These are phyloP conservation scores for Polytolypa hystricis DNA, from an alignment of 2,329 filamentous ascomycete species.

Conservation along the genomic window DNA sequence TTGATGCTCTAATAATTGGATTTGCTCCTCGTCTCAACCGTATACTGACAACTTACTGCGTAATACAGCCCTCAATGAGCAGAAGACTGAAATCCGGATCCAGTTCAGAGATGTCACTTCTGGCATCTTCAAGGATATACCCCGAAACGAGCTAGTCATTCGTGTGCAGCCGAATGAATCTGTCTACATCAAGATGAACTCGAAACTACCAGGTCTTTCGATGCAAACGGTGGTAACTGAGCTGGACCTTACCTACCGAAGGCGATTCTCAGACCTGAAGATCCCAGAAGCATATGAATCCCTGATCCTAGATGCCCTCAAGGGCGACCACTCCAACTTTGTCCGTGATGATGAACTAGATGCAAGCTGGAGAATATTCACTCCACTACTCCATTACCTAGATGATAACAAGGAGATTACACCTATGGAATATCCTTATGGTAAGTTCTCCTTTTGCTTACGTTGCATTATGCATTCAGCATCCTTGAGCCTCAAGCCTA, in stretches of 20 bases:
- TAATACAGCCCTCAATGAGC: slow-evolving; percentile 75
- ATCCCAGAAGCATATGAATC: slow-evolving; percentile 99
- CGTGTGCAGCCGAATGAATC: slow-evolving; percentile 99
- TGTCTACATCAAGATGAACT: slow-evolving; percentile 99
- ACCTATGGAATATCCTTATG: slow-evolving; percentile 98
- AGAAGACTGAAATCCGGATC: slow-evolving; percentile 98
- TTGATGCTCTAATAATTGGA: too few species aligned
- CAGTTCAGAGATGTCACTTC: slow-evolving; percentile 99
- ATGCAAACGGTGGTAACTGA: slow-evolving; percentile 99
- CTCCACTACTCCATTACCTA: slow-evolving; percentile 90
- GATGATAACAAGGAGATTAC: slow-evolving; percentile 99
- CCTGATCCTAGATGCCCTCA: slow-evolving; percentile 89
- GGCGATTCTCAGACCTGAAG: slow-evolving; percentile 97
- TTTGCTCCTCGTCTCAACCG: too few species aligned
- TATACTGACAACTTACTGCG: slow-evolving; percentile 1
- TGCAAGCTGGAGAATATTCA: slow-evolving; percentile 97
- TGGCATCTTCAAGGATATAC: slow-evolving; percentile 99
- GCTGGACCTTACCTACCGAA: slow-evolving; percentile 93
- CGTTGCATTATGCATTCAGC: background rate
- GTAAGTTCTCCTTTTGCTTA: slow-evolving; percentile 46
- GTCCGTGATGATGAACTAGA: slow-evolving; percentile 94
- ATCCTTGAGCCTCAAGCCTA: background rate
- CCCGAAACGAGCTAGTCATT: slow-evolving; percentile 97
- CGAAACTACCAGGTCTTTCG: slow-evolving; percentile 91
- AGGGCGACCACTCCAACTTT: slow-evolving; percentile 99